These are phyloP conservation scores for Stereum hirsutum DNA, from an alignment of 1,284 basidiomycete genomes.

Conservation along the genomic window DNA sequence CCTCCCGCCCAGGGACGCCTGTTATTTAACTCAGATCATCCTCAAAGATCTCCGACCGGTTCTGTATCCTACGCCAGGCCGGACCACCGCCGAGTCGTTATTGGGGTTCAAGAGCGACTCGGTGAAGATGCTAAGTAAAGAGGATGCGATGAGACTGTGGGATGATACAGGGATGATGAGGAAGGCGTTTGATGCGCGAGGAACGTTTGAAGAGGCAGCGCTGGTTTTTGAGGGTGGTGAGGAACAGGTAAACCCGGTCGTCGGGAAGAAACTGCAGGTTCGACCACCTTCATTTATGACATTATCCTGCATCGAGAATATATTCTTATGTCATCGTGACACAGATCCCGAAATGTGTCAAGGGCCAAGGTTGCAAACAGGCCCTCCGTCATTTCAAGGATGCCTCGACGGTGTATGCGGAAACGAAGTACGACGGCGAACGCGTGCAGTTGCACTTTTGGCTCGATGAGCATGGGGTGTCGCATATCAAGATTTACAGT, in stretches of 20 bases:
- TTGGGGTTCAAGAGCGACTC: conserved; percentile 45
- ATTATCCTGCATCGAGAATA: not conserved
- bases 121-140: conserved; percentile 44
- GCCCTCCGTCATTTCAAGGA: conserved; percentile 41
- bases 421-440: conserved; percentile 90
- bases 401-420: conserved; percentile 58
- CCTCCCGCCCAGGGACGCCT: conserved; percentile 50
- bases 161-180: conserved; percentile 48
- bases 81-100: conserved; percentile 39
- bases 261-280: conserved; percentile 46
- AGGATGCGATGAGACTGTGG: conserved; percentile 67
- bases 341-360: conserved; percentile 76
- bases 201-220: conserved; percentile 52
- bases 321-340: not conserved
- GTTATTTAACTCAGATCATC: conserved; percentile 73
- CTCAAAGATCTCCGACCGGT: conserved; percentile 76
- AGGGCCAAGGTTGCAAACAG: conserved; percentile 51
- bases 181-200: conserved; percentile 42
- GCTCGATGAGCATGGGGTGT: conserved; percentile 24
- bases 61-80: conserved; percentile 51
- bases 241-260: conserved; percentile 17
- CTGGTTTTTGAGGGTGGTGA: conserved; percentile 23
- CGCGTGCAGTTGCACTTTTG: conserved; percentile 81
- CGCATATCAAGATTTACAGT: conserved; percentile 69
- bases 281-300: not conserved